Base-by-base conservation (phyloP, 2,329 filamentous ascomycete genomes). In the Neopestalotiopsis rosae region DNA sequence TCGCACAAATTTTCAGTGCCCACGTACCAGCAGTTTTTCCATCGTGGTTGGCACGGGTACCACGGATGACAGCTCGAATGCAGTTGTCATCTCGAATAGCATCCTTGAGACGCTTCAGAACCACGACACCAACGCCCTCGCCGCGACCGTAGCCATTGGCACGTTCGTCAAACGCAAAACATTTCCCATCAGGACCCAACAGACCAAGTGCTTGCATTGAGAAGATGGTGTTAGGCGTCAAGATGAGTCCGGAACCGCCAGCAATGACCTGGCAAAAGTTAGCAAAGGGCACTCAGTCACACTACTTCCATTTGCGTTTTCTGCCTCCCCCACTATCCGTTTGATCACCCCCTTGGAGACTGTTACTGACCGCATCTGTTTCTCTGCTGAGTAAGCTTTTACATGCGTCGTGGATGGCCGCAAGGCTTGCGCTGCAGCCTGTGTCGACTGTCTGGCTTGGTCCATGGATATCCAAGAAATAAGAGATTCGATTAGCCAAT, bases 131-230 rank as follows among this genome's bases (percentile, higher is more conserved):
- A 32, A 88, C 81, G 0, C 90, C 90, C 73, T 92, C 90, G 1
- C 89, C 90, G 40, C 90, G 83, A 0, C 86, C 89, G 73, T 92
- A 92, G 1, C 90, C 91, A 69, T 88, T 87, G 20, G 88, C 90
- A 3, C 83, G 82, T n/a, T 81, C 75, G 72, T 90, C 89, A 73
- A 87, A 90, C 5, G 86, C 86, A 69, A 84, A 84, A 45, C 81
- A 84, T 69, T 81, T 86, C 1, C 86, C 86, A 67, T 85, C 82
- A 1, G 84, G 81, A 58, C 85, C 86, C 0, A 88, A 78, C 65
- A 88, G 87, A 70, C 86, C 86, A 20, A 88, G 76, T 4, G 83
- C 85, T 1, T 85, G 86, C 86, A 88, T 88, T 1, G 85, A 85
- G 79, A 87, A 85, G 73, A 88, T 87, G 4, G 85, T 88, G 66